phyloP scores from a whole-genome alignment of 1,284 basidiomycete species.

The Hypsizygus ulmarius region DNA sequence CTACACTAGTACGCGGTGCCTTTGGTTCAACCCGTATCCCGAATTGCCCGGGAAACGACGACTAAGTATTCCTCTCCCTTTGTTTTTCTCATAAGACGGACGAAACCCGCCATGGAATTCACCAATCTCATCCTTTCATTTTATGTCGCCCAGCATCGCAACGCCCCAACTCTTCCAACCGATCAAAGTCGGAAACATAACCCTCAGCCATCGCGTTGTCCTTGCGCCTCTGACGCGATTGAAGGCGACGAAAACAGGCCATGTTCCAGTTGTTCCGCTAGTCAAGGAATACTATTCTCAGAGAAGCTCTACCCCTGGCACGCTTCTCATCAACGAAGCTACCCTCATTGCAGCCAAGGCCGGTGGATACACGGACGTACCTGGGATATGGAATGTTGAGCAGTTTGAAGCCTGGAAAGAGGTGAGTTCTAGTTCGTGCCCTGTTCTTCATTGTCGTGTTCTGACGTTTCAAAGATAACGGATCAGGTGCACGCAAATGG shows the following conservation, averaged over 20 bases:
- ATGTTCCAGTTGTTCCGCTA: conserved; percentile 30
- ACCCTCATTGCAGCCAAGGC: conserved; percentile 41
- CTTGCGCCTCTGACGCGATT: conserved; percentile 45
- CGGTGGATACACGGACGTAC: conserved; percentile 36
- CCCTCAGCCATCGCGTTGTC: conserved; percentile 44
- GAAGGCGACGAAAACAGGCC: conserved; percentile 9
- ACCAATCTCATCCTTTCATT: too few relatives aligned
- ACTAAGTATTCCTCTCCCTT: too few relatives aligned
- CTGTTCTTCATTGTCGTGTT: too few relatives aligned
- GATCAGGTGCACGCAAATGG: conserved; percentile 34
- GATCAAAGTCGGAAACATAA: conserved; percentile 38
- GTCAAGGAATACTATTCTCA: conserved; percentile 47
- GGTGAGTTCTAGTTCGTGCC: conserved; percentile 19
- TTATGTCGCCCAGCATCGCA: not conserved
- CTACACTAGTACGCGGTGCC: too few relatives aligned
- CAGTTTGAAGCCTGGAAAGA: conserved; percentile 49
- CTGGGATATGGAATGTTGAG: conserved; percentile 43
- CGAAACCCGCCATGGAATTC: too few relatives aligned
- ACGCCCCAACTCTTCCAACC: conserved; percentile 41
- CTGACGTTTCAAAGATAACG: conserved; percentile 22
- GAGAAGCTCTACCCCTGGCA: conserved; percentile 40
- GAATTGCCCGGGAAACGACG: too few relatives aligned
- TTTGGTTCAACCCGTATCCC: too few relatives aligned
- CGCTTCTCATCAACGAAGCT: conserved; percentile 49
- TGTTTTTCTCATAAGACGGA: too few relatives aligned